Conservation (phyloP, 129 eudicot species). For the Chrysanthemum seticuspe region DNA sequence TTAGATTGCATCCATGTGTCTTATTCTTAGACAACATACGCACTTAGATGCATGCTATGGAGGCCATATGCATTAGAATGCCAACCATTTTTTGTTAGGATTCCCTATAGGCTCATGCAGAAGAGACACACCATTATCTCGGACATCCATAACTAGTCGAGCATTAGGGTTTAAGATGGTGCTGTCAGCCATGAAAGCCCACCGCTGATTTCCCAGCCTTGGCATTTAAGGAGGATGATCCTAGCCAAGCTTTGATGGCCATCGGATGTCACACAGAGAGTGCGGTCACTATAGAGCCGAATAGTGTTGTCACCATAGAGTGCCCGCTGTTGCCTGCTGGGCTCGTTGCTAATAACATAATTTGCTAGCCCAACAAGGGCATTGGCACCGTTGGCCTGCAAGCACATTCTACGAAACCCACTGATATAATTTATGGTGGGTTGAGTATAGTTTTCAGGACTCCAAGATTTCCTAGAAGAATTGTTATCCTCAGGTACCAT, state of each 20-base stretch:
- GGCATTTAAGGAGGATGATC: neutral
- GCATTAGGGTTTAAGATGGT: too few relatives aligned
- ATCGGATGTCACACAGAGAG: neutral
- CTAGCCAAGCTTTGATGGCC: neutral
- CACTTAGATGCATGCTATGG: neutral
- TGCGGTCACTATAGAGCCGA: neutral
- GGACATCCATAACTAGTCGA: too few relatives aligned
- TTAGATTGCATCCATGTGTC: too few relatives aligned
- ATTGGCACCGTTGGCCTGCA: too few relatives aligned
- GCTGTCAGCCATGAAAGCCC: too few relatives aligned
- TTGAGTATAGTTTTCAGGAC: neutral
- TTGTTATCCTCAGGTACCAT: neutral
- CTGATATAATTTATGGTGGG: neutral
- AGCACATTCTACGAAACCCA: too few relatives aligned
- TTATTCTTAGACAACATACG: neutral
- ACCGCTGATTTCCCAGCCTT: too few relatives aligned
- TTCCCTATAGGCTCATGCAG: too few relatives aligned
- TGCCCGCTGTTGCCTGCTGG: neutral
- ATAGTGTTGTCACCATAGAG: neutral
- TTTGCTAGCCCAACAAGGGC: conserved; percentile 1
- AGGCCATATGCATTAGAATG: too few relatives aligned
- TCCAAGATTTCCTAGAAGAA: neutral
- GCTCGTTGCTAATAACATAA: neutral
- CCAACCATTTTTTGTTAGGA: too few relatives aligned
- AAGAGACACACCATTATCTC: too few relatives aligned